phyloP scores from a whole-genome alignment of 2,329 filamentous ascomycete genomes.

The Alternaria angustiovoidea region DNA sequence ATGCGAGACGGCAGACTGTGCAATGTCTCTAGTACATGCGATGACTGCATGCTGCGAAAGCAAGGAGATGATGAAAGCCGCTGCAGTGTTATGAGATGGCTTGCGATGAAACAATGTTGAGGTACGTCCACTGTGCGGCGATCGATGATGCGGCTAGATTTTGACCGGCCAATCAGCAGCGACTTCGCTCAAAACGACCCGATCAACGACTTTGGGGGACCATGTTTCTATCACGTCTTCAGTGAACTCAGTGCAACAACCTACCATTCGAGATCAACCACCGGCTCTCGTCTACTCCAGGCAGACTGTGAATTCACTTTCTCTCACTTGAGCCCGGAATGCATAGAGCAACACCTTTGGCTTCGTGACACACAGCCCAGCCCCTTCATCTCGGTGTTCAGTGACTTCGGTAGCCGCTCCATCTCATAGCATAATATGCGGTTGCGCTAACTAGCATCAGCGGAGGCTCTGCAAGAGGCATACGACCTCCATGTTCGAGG shows the following conservation, averaged over 20 bases:
- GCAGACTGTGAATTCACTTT: fast-evolving
- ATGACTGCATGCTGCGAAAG: background rate
- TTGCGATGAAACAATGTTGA: slow-evolving; percentile 2
- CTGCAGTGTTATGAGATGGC: background rate
- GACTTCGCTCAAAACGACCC: background rate
- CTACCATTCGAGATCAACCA: background rate
- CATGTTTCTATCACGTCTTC: slow-evolving; percentile 8
- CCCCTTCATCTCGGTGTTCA: slow-evolving; percentile 7
- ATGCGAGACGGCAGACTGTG: background rate
- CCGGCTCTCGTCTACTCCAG: background rate
- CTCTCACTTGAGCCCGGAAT: background rate
- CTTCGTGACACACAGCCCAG: background rate
- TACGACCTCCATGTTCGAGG: background rate
- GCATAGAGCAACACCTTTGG: slow-evolving; percentile 2
- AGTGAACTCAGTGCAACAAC: background rate
- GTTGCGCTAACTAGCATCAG: background rate
- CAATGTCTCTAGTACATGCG: background rate
- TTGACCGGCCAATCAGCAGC: slow-evolving; percentile 5
- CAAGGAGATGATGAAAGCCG: background rate
- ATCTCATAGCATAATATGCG: background rate
- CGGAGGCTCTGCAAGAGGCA: background rate
- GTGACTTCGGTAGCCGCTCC: slow-evolving; percentile 2
- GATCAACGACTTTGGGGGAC: background rate
- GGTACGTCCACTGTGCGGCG: background rate
- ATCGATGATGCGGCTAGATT: background rate